phyloP scores from a whole-genome alignment of 2,329 filamentous ascomycete species.

The Nigrospora osmanthi region DNA sequence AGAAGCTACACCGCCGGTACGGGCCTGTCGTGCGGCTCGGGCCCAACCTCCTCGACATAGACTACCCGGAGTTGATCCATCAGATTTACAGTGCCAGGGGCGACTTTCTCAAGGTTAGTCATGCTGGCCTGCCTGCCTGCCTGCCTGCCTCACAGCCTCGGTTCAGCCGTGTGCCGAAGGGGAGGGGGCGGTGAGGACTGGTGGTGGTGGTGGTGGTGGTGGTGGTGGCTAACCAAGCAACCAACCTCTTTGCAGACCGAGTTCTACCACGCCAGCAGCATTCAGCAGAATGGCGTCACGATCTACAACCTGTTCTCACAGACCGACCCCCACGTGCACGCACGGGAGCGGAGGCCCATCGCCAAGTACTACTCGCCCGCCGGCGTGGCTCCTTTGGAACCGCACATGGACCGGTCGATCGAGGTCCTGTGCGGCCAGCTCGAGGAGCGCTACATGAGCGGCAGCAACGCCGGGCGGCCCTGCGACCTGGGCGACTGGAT shows the following conservation, averaged over 20 bases:
- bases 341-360: too few species aligned
- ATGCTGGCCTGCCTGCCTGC: too few species aligned
- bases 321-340: conserved; percentile 7
- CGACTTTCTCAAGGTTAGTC: conserved; percentile 19
- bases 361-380: too few species aligned
- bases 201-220: too few species aligned
- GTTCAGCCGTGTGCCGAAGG: too few species aligned
- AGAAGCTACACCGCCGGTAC: conserved; percentile 24
- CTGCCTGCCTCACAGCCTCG: too few species aligned
- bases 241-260: too few species aligned
- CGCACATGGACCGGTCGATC: conserved; percentile 14
- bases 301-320: conserved; percentile 22
- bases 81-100: conserved; percentile 25
- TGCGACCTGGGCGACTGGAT: conserved; percentile 34
- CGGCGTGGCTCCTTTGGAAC: too few species aligned
- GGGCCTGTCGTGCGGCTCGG: conserved; percentile 32
- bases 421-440: conserved; percentile 19
- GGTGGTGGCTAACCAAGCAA: too few species aligned
- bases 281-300: conserved; percentile 16
- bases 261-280: conserved; percentile 15
- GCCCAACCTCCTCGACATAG: conserved; percentile 27
- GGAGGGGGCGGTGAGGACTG: too few species aligned
- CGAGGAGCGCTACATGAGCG: conserved; percentile 22
- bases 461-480: conserved; percentile 11
- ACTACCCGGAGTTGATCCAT: conserved; percentile 26